Base-by-base conservation (phyloP, 164 flowering plant species). In the Berberis vulgaris region DNA sequence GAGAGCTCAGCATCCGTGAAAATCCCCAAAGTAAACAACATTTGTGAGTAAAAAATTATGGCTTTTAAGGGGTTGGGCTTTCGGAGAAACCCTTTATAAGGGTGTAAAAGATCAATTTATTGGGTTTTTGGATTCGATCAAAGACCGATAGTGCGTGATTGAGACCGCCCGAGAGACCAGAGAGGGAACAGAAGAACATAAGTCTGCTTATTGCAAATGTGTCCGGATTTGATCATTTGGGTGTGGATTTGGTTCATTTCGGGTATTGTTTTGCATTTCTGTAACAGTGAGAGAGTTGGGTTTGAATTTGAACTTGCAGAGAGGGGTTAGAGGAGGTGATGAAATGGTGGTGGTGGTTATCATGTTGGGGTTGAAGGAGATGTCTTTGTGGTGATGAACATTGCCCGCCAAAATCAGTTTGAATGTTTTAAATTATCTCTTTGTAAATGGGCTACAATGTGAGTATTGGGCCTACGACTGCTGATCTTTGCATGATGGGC, bases 121-220 rank as follows among this genome's bases (percentile, higher is more conserved):
- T 54, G 57, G 57, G 57, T 54, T 26, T 7, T 54, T 54, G 57
- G 13, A 57, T 57, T 57, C 12, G 60, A 41, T 41, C 2, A 42
- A 42, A 57, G 3, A 41, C 60, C n/a, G 60, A 57, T 57, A 57
- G 8, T 1, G 60, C 60, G 12, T 57, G 12, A 2, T 57, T 44
- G n/a, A 41, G 60, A 10, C n/a, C n/a, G 6, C 43, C 9, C 6
- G 59, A 56, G 9, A 9, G 5, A 5, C 13, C n/a, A 6, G 57
- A 54, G 40, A 13, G 57, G 3, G 57, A 57, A 57, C 45, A 41
- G n/a, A 41, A 41, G 1, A 41, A 1, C 2, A 57, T 9, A 10
- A 57, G 60, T 57, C 60, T 41, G 4, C 60, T 57, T 2, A 57
- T 41, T 7, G 60, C 45, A 57, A 41, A 57, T 41, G 60, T 57